Base-by-base conservation (phyloP, 345 rosid genomes). In the Hibiscus syriacus region DNA sequence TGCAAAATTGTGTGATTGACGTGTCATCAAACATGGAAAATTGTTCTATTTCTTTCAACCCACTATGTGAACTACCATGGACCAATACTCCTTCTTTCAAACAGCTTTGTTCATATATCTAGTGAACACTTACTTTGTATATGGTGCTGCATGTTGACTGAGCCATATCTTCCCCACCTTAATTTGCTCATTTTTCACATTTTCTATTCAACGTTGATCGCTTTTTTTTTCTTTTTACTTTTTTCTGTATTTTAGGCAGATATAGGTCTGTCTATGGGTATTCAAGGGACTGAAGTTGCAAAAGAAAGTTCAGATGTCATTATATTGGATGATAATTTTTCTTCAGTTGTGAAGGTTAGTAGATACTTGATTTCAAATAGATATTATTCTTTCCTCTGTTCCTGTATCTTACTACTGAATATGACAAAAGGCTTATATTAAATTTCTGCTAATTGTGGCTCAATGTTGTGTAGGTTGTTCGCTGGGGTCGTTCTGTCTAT, bases 401-500 rank as follows among this genome's bases (percentile, higher is more conserved):
- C 64, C 19, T 45, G 38, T 22, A 45, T 57, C 16, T 5, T 17
- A 20, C 12, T 26, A 3, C 53, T 38, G 53, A 41, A 55, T 16
- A n/a, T 39, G 57, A 16, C 11, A 45, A 58, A 14, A 29, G 56
- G 8, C n/a, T 56, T 34, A 2, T 50, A 41, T 65, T 41, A 57
- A 41, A 49, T 29, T 19, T 34, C 66, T 58, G 14, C 10, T n/a
- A 56, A 7, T 56, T 55, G 58, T 17, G 55, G n/a, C 17, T 12
- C 7, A 64, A 29, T 17, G 74, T 50, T 70, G 49, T 70, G 19
- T 50, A 94, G 99, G 98, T 93, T 81, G 96, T 93, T 46, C 90
- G 96, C 30, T 93, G 98, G 98, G 98, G 98, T 2, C 97, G 98
- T 69, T 93, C 98, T 62, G 97, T 93, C 53, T 93, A 86, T 72